Evolutionary conservation across 1,284 basidiomycete genomes (phyloP), one percentile per base, ranked within the genome.

Genomic region (Cystobasidium sp.): DNA sequence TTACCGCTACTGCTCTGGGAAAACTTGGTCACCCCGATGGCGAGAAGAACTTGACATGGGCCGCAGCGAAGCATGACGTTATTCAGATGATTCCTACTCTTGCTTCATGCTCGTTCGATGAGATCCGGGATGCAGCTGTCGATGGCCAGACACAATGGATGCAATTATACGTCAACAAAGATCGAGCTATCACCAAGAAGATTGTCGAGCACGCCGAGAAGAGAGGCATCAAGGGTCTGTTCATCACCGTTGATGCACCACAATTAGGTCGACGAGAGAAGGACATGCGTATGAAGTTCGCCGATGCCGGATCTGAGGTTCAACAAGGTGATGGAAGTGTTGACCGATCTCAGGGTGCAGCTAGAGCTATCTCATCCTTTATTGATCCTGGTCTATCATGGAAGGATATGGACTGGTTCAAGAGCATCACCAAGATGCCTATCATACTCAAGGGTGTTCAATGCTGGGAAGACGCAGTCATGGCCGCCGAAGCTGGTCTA

Each of bases 281-380:
- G 88, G 94, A 97, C 81, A 97, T 97, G 95, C 86, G 95, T 51
- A 91, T 91, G 87, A 96, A 94, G 81, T 97, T 97, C 77, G 93
- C 93, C 53, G 94, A 90, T 8, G 89, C 77, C 8, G 81, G 81
- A 1, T 80, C 79, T 24, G 76, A 80, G 47, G 81, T 81, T 3
- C 81, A 82, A 73, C 68, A 76, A 39, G 85, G 88, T 71, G 81
- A 81, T 64, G 84, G 87, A 75, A 85, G 86, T 24, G 86, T 94
- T 24, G 90, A 95, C 80, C 87, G 92, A 56, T 90, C 91, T 51
- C 92, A 96, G 82, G 94, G 94, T 61, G 95, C 93, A 4, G 94
- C 95, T 1, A 86, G 94, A 75, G 94, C 95, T n/a, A 97, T 98
- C 79, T 82, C 94, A 87, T 91, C 91, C 4, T 97, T 97, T 84